A percentile compares a stretch with the other conserved stretches of the same genome.
phyloP scores from a whole-genome alignment of 148 eudicot species.

The Hydrangea macrophylla region DNA sequence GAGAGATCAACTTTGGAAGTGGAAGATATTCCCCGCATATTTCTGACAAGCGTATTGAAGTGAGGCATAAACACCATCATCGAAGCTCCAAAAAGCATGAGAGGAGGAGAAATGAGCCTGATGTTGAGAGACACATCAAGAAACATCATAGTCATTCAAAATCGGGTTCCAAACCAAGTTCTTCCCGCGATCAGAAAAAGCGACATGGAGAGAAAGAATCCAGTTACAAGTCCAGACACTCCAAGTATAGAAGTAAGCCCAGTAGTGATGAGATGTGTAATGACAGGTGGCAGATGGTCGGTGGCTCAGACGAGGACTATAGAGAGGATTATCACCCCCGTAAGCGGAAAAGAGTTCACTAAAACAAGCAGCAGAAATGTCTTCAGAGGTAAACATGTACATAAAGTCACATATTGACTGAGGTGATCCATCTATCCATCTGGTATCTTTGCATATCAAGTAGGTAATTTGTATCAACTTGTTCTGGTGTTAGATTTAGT shows the following conservation, averaged over 20 bases:
- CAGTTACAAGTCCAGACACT: conserved; percentile 23
- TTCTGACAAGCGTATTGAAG: conserved; percentile 28
- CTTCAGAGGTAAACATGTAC: conserved; percentile 50
- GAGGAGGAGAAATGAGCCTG: conserved; percentile 27
- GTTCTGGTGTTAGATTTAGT: conserved; percentile 9
- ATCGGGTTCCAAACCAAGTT: conserved; percentile 30
- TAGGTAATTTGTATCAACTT: conserved; percentile 21
- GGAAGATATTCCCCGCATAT: conserved; percentile 22
- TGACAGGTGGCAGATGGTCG: conserved; percentile 35
- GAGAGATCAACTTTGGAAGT: conserved; percentile 45
- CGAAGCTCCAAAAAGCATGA: conserved; percentile 27
- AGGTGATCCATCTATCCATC: conserved; percentile 25
- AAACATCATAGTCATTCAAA: conserved; percentile 27
- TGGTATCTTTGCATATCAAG: conserved; percentile 20
- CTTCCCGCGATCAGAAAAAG: conserved; percentile 30
- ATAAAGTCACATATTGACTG: conserved; percentile 23
- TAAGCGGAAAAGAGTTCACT: conserved; percentile 46
- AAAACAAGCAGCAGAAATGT: conserved; percentile 22
- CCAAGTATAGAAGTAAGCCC: conserved; percentile 23
- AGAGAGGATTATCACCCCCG: conserved; percentile 29
- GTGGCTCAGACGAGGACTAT: conserved; percentile 34
- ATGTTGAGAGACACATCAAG: conserved; percentile 19
- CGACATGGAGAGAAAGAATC: conserved; percentile 20
- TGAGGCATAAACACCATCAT: conserved; percentile 30
- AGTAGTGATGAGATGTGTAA: conserved; percentile 17